Base-by-base conservation (phyloP, 208 protist species). In the Leptomonas pyrrhocoris region DNA sequence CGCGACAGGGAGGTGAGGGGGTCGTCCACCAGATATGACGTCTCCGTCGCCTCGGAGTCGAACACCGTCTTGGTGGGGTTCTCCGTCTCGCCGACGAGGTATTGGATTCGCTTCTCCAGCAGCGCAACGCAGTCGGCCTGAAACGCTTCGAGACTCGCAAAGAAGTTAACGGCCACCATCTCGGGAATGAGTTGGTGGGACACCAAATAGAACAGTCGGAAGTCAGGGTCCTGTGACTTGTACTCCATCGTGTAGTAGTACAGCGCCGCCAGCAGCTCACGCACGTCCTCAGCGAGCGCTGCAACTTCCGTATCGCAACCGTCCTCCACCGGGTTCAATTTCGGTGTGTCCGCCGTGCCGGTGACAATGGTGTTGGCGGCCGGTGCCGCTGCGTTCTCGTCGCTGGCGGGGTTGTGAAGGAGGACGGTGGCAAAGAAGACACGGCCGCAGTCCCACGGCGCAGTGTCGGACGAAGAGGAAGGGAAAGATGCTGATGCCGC, bases 171-270 rank as follows among this genome's bases (percentile, higher is more conserved):
- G 1, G 73, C 92, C 21, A 92, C 87, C 74, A 89, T 74, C 68
- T 96, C 92, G 2, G 92, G 88, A 30, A 96, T 74, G 31, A 91
- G 81, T 61, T 96, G 92, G 64, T 94, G 89, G 3, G 92, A 83
- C 15, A 93, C 79, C 19, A 96, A 75, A 75, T 91, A 93, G 53
- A 96, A 96, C 21, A 96, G 82, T 12, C 85, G 82, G 70, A 94
- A 91, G 74, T 96, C 92, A 0, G 84, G 70, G 63, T 96, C 92
- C 3, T 53, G 42, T 31, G 90, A 86, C 48, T 92, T 93, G 80
- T 88, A 94, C 68, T 96, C 89, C 66, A 94, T 74, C 13, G 85
- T 80, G 74, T 87, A 92, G 74, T 89, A 90, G 69, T 94, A 94
- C 15, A 96, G 62, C 13, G 85, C 85, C 18, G 62, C 81, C 13